Evolutionary conservation across 2,329 filamentous ascomycete genomes (phyloP).

Genomic region (Boeremia lycopersici): DNA sequence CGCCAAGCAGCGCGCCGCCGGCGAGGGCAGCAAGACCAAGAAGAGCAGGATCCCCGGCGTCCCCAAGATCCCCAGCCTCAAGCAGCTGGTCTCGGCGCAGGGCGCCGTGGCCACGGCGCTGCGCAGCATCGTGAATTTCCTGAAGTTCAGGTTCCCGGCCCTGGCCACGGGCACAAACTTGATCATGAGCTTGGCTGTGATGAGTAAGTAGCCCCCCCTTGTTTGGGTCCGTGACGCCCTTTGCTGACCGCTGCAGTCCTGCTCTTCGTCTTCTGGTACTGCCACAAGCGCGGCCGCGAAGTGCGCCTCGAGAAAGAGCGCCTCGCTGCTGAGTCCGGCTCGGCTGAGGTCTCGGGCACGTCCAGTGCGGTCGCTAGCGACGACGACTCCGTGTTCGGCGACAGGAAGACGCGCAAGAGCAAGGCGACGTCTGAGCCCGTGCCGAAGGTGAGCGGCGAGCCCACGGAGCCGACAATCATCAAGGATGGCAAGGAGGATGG

Average conservation of each 20-base stretch:
- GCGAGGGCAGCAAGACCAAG: slow-evolving; percentile 33
- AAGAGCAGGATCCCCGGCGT: slow-evolving; percentile 66
- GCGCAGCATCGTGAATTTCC: slow-evolving; percentile 85
- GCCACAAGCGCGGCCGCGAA: slow-evolving; percentile 91
- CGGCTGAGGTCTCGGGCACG: slow-evolving; percentile 35
- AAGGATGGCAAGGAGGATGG: slow-evolving; percentile 30
- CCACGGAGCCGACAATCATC: slow-evolving; percentile 38
- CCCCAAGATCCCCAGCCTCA: slow-evolving; percentile 67
- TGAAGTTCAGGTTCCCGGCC: slow-evolving; percentile 87
- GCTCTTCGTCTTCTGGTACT: slow-evolving; percentile 96
- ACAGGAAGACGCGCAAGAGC: slow-evolving; percentile 25
- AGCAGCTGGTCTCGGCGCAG: slow-evolving; percentile 82
- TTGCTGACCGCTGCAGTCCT: slow-evolving; percentile 61
- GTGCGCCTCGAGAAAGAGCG: slow-evolving; percentile 72
- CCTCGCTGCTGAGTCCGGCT: slow-evolving; percentile 44
- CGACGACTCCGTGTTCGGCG: slow-evolving; percentile 38
- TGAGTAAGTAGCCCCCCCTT: slow-evolving; percentile 72
- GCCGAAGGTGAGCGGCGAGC: slow-evolving; percentile 12
- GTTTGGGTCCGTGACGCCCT: too few relatives aligned
- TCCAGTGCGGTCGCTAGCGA: slow-evolving; percentile 37
- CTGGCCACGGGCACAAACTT: slow-evolving; percentile 86
- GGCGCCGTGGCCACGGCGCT: slow-evolving; percentile 85
- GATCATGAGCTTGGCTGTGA: slow-evolving; percentile 85
- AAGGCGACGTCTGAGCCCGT: slow-evolving; percentile 1
- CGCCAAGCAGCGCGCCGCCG: slow-evolving; percentile 38